Evolutionary conservation across 2,329 filamentous ascomycete species (phyloP).

Genomic region (Thelonectria discophora): DNA sequence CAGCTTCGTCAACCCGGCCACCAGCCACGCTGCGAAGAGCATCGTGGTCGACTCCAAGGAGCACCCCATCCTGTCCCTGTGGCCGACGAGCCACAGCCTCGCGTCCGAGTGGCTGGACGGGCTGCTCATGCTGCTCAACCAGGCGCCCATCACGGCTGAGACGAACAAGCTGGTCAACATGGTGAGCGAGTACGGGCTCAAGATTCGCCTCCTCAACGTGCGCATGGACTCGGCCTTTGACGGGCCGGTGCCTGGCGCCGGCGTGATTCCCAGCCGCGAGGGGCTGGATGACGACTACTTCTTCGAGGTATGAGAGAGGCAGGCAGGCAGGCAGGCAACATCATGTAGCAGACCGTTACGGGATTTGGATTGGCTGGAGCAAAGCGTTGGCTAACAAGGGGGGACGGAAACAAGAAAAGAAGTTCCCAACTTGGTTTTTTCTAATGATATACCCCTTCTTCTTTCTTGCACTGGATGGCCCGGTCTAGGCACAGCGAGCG

Average conservation of each 20-base stretch:
- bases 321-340: no score
- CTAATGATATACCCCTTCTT: slow-evolving; percentile 28
- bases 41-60: slow-evolving; percentile 66
- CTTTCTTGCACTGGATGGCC: slow-evolving; percentile 20
- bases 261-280: slow-evolving; percentile 81
- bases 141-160: slow-evolving; percentile 95
- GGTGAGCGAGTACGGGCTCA: slow-evolving; percentile 89
- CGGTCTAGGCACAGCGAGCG: slow-evolving; percentile 24
- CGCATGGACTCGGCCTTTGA: slow-evolving; percentile 81
- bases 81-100: slow-evolving; percentile 80
- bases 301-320: slow-evolving; percentile 71
- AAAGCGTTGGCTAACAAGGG: slow-evolving; percentile 3
- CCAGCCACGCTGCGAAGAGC: slow-evolving; percentile 46
- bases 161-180: slow-evolving; percentile 89
- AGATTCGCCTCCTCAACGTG: slow-evolving; percentile 92
- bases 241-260: slow-evolving; percentile 72
- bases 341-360: no score
- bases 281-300: slow-evolving; percentile 93
- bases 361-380: background rate
- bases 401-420: background rate
- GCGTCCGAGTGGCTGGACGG: slow-evolving; percentile 98
- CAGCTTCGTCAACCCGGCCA: slow-evolving; percentile 65
- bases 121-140: slow-evolving; percentile 91
- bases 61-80: slow-evolving; percentile 80
- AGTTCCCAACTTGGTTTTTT: slow-evolving; percentile 22